Evolutionary conservation across 345 rosid species (phyloP).

Genomic region (Jatropha curcas): DNA sequence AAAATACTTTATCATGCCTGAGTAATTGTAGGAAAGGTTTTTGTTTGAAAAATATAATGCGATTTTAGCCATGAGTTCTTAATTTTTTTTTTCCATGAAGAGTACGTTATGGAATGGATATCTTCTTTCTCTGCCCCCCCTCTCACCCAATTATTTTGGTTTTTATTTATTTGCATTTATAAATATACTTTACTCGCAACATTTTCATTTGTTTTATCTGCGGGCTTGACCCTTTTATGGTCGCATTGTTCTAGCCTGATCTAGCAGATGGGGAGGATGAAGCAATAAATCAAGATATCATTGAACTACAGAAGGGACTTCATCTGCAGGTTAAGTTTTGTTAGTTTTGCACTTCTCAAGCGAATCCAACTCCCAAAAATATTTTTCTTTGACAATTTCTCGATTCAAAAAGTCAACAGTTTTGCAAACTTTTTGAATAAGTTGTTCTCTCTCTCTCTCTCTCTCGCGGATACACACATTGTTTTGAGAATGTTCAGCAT

Average conservation of each 20-base stretch:
- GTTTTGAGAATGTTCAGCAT: not conserved
- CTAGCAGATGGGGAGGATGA: conserved; percentile 58
- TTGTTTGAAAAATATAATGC: no score
- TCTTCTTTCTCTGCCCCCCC: not conserved
- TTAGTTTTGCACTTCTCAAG: not conserved
- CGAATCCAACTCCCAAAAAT: not conserved
- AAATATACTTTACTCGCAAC: not conserved
- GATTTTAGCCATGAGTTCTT: not conserved
- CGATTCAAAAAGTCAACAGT: not conserved
- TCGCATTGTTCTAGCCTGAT: conserved; percentile 49
- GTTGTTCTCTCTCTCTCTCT: not conserved
- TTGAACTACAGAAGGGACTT: conserved; percentile 42
- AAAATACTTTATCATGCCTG: not conserved
- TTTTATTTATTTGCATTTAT: not conserved
- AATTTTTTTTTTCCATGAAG: not conserved
- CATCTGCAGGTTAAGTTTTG: conserved; percentile 39
- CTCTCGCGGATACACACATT: not conserved
- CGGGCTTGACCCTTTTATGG: conserved; percentile 1
- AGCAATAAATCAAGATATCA: conserved; percentile 39
- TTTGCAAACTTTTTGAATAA: not conserved
- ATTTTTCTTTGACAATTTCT: not conserved
- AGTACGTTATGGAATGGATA: not conserved
- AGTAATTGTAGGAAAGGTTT: not conserved
- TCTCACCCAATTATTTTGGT: not conserved
- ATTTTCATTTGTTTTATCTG: not conserved